Evolutionary conservation across 306 rosid genomes (phyloP), one percentile per base, ranked within the genome.

Genomic region (Inga oerstediana): DNA sequence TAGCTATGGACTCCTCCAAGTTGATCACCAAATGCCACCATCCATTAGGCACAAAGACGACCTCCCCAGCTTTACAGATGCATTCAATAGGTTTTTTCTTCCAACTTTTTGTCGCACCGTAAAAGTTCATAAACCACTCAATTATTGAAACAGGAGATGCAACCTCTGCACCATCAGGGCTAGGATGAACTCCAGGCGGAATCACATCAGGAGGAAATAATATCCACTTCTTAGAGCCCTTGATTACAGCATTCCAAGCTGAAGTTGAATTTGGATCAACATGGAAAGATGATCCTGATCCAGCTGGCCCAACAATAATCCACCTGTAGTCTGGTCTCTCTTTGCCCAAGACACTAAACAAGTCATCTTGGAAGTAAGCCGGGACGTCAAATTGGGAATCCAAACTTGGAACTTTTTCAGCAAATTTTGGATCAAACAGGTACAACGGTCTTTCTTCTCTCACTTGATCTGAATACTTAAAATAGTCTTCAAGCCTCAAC

Each of bases 1-100:
- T 93, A 85, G 97, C 98, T 75, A 92, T 85, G 56, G 99, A 96
- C 75, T 96, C 98, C 88, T 93, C 98, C 62, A 96, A 81, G 90
- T 96, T 96, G 85, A 93, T 89, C 86, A 96, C 99, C 90, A 96
- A 89, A 90, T 96, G 98, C 99, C 98, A 96, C 99, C 99, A 96
- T 71, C 99, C 99, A 67, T 83, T 90, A 32, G 98, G 98, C 85
- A 92, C 99, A 88, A 93, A 96, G 79, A 96, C 80, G 69, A 96
- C 90, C 48, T 93, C 99, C 72, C 99, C 99, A n/a, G 98, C 94
- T 82, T 89, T 91, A 72, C 98, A 93, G 32, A 96, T 80, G 69
- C 98, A 92, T 85, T 96, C 99, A 70, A 93, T 81, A 62, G 98
- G 99, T 54, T 83, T 93, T 91, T 84, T 96, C 82, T 86, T 88